phyloP scores from a whole-genome alignment of 2,329 filamentous ascomycete genomes.

The Ascocoryne sarcoides region DNA sequence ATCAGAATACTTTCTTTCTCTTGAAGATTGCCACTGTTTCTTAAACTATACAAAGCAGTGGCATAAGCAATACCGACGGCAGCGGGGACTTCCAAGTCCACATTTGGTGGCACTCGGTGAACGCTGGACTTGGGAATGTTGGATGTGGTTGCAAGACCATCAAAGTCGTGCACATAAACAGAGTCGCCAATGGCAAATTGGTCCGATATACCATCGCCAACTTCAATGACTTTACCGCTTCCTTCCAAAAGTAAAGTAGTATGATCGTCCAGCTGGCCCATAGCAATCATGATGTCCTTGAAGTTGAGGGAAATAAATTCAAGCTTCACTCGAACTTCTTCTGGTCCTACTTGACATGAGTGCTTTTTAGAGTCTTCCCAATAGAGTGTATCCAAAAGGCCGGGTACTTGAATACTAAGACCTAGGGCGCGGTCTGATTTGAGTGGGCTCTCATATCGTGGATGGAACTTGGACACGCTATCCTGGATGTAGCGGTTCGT shows the following conservation, averaged over 20 bases:
- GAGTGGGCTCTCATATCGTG: constrained; percentile 5
- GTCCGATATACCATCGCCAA: background rate
- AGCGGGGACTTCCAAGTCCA: background rate
- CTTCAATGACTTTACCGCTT: background rate
- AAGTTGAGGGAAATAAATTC: constrained; percentile 31
- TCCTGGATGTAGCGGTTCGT: constrained; percentile 31
- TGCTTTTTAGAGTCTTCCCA: background rate
- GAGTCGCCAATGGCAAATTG: background rate
- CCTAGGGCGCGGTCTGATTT: background rate
- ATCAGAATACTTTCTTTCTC: background rate
- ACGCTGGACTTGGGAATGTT: background rate
- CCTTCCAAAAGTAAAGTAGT: background rate
- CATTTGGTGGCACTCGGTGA: background rate
- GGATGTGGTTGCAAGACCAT: background rate
- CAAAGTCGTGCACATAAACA: background rate
- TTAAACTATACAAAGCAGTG: background rate
- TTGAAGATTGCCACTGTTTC: background rate
- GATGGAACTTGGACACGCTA: background rate
- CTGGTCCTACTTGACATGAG: constrained; percentile 1
- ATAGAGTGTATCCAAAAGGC: background rate
- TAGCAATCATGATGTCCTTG: background rate
- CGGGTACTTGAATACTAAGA: background rate
- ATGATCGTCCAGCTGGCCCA: background rate
- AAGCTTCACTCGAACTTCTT: constrained; percentile 21
- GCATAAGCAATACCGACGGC: background rate